Evolutionary conservation across 495 filamentous ascomycete genomes (phyloP).

Genomic region (Aspergillus bertholletiae): DNA sequence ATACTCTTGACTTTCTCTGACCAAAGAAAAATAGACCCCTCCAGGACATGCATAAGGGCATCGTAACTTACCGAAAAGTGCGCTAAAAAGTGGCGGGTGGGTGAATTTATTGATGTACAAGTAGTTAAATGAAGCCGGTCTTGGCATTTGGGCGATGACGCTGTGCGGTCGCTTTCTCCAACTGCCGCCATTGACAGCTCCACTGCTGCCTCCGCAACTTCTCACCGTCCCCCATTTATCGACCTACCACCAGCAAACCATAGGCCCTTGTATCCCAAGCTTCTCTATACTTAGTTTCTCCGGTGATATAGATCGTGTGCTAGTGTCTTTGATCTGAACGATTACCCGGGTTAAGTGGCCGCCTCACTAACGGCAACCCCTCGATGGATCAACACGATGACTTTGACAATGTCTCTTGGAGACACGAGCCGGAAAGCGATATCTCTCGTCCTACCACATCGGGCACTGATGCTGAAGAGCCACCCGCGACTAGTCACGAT

Average conservation of each 20-base stretch:
- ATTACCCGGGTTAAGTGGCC: background rate
- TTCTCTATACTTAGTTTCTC: background rate
- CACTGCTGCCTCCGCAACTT: slow-evolving; percentile 13
- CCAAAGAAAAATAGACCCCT: background rate
- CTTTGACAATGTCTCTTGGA: slow-evolving; percentile 58
- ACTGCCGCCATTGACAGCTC: slow-evolving; percentile 4
- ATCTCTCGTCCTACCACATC: slow-evolving; percentile 46
- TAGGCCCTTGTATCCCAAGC: background rate
- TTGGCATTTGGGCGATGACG: slow-evolving; percentile 19
- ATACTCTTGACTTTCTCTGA: background rate
- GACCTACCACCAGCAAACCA: background rate
- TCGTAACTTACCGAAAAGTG: too few relatives aligned
- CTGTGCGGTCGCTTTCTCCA: slow-evolving; percentile 10
- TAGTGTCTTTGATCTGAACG: background rate
- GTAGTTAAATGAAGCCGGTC: too few relatives aligned
- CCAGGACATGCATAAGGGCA: background rate
- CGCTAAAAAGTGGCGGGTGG: too few relatives aligned
- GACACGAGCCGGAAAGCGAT: slow-evolving; percentile 50
- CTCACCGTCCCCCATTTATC: background rate
- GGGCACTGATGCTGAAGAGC: slow-evolving; percentile 39
- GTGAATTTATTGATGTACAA: too few relatives aligned
- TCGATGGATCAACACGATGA: slow-evolving; percentile 53
- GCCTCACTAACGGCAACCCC: slow-evolving; percentile 15
- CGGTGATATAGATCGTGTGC: background rate
- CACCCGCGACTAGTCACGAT: slow-evolving; percentile 28